Base-by-base conservation (phyloP, 2,329 filamentous ascomycete genomes). In the Allantophomopsis lycopodina region DNA sequence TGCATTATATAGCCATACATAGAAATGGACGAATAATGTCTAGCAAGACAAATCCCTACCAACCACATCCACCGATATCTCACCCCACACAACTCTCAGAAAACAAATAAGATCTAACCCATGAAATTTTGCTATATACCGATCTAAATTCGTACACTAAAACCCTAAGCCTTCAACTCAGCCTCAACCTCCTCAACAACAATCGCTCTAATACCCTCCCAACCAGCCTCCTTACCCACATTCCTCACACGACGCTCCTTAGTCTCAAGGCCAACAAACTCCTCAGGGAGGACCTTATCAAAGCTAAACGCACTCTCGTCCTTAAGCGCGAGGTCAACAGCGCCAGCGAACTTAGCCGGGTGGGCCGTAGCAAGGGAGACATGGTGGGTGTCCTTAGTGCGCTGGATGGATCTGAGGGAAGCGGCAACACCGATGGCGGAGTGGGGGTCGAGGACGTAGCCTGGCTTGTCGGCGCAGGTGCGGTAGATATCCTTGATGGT, bases 321-420 rank as follows among this genome's bases (percentile, higher is more conserved):
- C 46, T 76, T 71, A 43, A 96, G 66, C 0, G 89, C 87, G 36
- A 82, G 58, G 50, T 88, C 81, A 2, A 98, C 89, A 0, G 88
- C 88, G 23, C 76, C 75, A 0, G 82, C 78, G 55, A 98, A 98
- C 61, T 98, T 98, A 45, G 89, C 91, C 0, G 91, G 89, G 60
- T 98, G 91, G 2, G 91, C 91, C 2, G 91, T 98, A 2, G 88
- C 84, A 2, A 98, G 74, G 1, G 86, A 79, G 52, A 98, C 82
- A 58, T 94, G 67, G 39, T 79, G 62, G 13, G 64, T 64, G 2
- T 60, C 56, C 2, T 65, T 58, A 1, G 65, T 59, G 11, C 75
- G 67, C 34, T 64, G 56, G 28, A 83, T 68, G 2, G 84, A 87
- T 42, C 87, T 72, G 40, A 76, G 57, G 0, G 88, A 73, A 1